Conservation (phyloP, 2,329 filamentous ascomycete genomes). For the Alternaria arborescens region DNA sequence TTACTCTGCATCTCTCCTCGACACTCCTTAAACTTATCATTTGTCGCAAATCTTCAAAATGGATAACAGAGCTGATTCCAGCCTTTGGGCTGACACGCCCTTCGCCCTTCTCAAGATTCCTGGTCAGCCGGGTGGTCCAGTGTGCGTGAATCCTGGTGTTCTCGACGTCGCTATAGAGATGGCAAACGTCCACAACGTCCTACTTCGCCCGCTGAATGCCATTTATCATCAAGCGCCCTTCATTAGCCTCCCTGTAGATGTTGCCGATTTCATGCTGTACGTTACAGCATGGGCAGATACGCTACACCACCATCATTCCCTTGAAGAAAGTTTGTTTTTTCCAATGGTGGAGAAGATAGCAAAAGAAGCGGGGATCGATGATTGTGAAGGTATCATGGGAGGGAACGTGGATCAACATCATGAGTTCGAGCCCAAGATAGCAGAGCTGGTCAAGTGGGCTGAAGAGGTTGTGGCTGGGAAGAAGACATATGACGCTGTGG, state of each 20-base stretch:
- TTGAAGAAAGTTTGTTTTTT: slow-evolving; percentile 49
- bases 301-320: slow-evolving; percentile 49
- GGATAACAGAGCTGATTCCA: not conserved
- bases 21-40: not conserved
- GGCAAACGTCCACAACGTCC: slow-evolving; percentile 48
- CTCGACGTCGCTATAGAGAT: slow-evolving; percentile 43
- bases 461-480: slow-evolving; percentile 4
- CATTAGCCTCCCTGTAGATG: slow-evolving; percentile 27
- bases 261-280: slow-evolving; percentile 43
- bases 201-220: slow-evolving; percentile 49
- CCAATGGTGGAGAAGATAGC: slow-evolving; percentile 46
- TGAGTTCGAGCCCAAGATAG: slow-evolving; percentile 42
- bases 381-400: slow-evolving; percentile 34
- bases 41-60: not conserved
- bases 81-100: slow-evolving; percentile 22
- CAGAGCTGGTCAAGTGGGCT: slow-evolving; percentile 36
- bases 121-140: slow-evolving; percentile 14
- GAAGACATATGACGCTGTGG: slow-evolving; percentile 17
- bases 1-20: not conserved
- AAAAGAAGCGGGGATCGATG: slow-evolving; percentile 24
- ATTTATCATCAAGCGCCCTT: slow-evolving; percentile 47
- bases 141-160: slow-evolving; percentile 44
- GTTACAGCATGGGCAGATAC: slow-evolving; percentile 45
- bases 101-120: slow-evolving; percentile 23
- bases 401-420: slow-evolving; percentile 47